Evolutionary conservation across 2,329 filamentous ascomycete genomes (phyloP), one percentile per base, ranked within the genome.

Genomic region (Claviceps cyperi): DNA sequence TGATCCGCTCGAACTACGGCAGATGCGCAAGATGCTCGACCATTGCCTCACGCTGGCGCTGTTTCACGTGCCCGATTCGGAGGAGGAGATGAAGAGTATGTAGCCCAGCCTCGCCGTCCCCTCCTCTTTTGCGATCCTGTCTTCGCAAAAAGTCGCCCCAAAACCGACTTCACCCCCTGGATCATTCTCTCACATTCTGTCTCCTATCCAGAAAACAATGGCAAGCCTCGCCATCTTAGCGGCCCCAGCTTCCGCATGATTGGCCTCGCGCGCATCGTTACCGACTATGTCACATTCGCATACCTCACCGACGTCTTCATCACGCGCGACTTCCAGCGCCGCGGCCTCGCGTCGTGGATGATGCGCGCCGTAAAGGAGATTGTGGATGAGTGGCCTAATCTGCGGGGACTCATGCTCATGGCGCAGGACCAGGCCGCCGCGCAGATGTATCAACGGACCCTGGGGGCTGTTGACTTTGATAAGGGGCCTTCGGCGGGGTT

Each of bases 301-400:
- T 88, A 84, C 52, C 65, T 71, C 49, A 83, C 82, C 24, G 83
- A 86, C 58, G 78, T 86, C 19, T 86, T 83, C 61, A 69, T 86
- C 21, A 61, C 78, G 2, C 69, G 75, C 0, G 70, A 74, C 39
- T 76, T 79, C 57, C 80, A 83, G 59, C 73, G 76, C 4, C 67
- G 71, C 9, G 82, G 83, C 0, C 68, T 87, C 1, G 83, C 78
- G 3, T 74, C 68, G 43, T 86, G 81, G 80, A 64, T 86, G 59
- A 74, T 85, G 61, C 63, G 68, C 5, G 80, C 76, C 56, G 64
- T 83, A 51, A 72, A 77, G 54, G 78, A 84, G 56, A 62, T 75
- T 3, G 59, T 79, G 38, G 64, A 70, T 21, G 68, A 68, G 32
- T 78, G 83, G 73, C 74, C 78, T 1, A 64, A 75, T 54, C 67